Evolutionary conservation across 495 filamentous ascomycete species (phyloP), one percentile per base, ranked within the genome.

Genomic region (Amorphotheca resinae): DNA sequence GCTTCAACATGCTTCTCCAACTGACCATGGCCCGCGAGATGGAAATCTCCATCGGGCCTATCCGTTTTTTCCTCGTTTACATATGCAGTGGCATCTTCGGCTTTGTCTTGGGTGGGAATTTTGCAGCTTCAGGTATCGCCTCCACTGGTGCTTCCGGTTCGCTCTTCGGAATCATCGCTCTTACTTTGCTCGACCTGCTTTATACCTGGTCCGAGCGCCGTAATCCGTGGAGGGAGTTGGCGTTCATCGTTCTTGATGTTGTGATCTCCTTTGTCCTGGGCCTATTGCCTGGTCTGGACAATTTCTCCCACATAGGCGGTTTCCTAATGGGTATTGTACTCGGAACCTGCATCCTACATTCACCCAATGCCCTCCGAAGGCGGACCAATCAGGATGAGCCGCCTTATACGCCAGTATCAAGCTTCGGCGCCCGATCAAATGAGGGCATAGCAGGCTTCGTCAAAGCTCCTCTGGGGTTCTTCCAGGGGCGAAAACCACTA

Each of bases 301-400:
- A 98, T 61, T 98, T 98, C 64, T 80, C 83, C 18, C 91, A 98
- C 54, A 94, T 98, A 46, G 91, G 91, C 25, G 91, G 91, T 7
- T 95, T 98, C 57, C 63, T 93, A 38, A 91, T 94, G 79, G 91
- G 91, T 0, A 62, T 98, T 12, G 80, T 80, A 4, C 72, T 95
- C 18, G 91, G 91, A 4, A 65, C 96, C 25, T 87, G 80, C 50
- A 62, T 98, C 33, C 69, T 96, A 53, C 86, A 83, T 50, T 95
- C 91, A 5, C 91, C 91, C 0, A 81, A 82, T 46, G 66, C 74
- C 2, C 72, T 98, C 9, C 76, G 87, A 1, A 69, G 79, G 23
- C 77, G 80, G 21, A 91, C 89, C 25, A 79, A 81, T 18, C 71
- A 77, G 20, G 77, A 82, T 44, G 60, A 64, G 16, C 68, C 64